Evolutionary conservation across 768 basidiomycete genomes (phyloP).

Genomic region (Pisolithus tinctorius): DNA sequence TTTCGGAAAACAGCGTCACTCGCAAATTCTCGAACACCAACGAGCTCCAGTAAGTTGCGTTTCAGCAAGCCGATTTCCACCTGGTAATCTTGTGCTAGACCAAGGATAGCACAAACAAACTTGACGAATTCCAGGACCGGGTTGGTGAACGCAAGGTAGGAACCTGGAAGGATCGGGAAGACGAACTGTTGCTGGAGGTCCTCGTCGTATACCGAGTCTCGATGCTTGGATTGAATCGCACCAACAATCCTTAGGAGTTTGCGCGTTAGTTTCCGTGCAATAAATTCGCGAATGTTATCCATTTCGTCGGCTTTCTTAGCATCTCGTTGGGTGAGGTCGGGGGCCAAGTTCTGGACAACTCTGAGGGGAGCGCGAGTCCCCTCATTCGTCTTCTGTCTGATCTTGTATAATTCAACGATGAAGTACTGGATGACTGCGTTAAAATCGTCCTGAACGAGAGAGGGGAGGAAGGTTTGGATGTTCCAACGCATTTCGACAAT

Average conservation of each 20-base stretch:
- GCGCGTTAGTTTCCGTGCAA: conserved; percentile 74
- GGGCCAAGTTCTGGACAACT: conserved; percentile 56
- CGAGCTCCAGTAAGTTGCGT: conserved; percentile 82
- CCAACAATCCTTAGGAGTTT: conserved; percentile 68
- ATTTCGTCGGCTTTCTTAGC: conserved; percentile 61
- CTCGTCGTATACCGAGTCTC: conserved; percentile 51
- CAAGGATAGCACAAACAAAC: conserved; percentile 74
- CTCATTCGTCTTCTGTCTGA: conserved; percentile 57
- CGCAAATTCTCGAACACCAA: conserved; percentile 83
- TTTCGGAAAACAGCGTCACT: conserved; percentile 82
- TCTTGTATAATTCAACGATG: conserved; percentile 77
- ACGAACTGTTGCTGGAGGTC: conserved; percentile 49
- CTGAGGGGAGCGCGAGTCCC: conserved; percentile 64
- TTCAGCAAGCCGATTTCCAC: conserved; percentile 87
- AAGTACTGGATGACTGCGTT: conserved; percentile 67
- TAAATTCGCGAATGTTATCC: conserved; percentile 66
- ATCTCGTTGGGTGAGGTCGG: conserved; percentile 62
- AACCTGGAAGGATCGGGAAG: conserved; percentile 87
- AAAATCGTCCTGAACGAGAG: conserved; percentile 74
- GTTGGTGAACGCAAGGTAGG: conserved; percentile 70
- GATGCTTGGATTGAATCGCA: conserved; percentile 52
- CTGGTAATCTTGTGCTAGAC: conserved; percentile 70
- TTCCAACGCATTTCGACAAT: conserved; percentile 88
- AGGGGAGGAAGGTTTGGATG: conserved; percentile 82
- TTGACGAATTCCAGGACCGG: conserved; percentile 89